phyloP scores from a whole-genome alignment of 2,329 filamentous ascomycete species.

The Biscogniauxia marginata region DNA sequence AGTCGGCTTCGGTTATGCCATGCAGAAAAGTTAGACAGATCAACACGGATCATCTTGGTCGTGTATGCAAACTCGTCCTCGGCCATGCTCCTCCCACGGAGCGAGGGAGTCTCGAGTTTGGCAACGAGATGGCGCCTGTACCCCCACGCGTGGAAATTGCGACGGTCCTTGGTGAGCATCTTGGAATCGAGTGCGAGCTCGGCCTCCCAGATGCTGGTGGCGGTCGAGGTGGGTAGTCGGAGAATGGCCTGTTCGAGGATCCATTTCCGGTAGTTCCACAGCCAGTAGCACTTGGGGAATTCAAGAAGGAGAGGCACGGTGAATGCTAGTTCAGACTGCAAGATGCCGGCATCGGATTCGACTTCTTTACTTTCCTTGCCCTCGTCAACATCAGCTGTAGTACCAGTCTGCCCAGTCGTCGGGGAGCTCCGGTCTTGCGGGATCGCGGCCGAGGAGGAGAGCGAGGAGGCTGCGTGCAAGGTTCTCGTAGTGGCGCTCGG shows the following conservation, averaged over 20 bases:
- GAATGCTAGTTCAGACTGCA: slow-evolving; percentile 76
- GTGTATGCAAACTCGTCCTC: slow-evolving; percentile 88
- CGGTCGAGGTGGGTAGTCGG: slow-evolving; percentile 54
- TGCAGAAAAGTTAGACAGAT: slow-evolving; percentile 93
- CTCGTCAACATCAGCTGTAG: slow-evolving; percentile 46
- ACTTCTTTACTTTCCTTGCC: slow-evolving; percentile 15
- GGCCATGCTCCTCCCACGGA: slow-evolving; percentile 62
- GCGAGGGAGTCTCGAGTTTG: slow-evolving; percentile 63
- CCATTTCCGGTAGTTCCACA: slow-evolving; percentile 96
- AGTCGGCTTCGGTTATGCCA: slow-evolving; percentile 91
- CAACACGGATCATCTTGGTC: slow-evolving; percentile 78
- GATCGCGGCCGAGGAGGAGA: slow-evolving; percentile 53
- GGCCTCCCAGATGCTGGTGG: slow-evolving; percentile 73
- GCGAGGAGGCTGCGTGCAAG: slow-evolving; percentile 61
- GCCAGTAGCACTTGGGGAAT: slow-evolving; percentile 98
- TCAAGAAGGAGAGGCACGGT: slow-evolving; percentile 80
- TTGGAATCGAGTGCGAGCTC: slow-evolving; percentile 82
- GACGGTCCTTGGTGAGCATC: slow-evolving; percentile 81
- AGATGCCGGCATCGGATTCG: slow-evolving; percentile 43
- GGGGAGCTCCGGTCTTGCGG: slow-evolving; percentile 46
- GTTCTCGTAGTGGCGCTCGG: slow-evolving; percentile 55
- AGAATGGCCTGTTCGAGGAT: slow-evolving; percentile 69
- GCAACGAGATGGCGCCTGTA: slow-evolving; percentile 79
- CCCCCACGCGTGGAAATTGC: slow-evolving; percentile 97
- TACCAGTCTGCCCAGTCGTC: slow-evolving; percentile 53